phyloP scores from a whole-genome alignment of 495 filamentous ascomycete genomes.

The Mytilinidion resinicola region DNA sequence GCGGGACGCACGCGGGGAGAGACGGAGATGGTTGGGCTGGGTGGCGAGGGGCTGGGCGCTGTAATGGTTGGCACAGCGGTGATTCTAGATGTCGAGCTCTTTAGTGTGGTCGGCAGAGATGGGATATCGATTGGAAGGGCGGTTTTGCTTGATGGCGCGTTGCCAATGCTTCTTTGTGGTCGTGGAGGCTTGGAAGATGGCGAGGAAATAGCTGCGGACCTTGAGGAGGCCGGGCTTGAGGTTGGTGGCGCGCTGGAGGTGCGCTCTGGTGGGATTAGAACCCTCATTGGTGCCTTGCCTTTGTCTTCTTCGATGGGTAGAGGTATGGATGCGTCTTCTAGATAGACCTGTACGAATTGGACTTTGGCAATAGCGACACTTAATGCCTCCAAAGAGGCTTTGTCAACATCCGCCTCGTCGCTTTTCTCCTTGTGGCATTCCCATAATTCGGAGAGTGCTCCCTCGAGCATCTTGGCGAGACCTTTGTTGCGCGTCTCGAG shows the following conservation, averaged over 20 bases:
- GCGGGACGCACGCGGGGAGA: conserved; percentile 44
- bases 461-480: conserved; percentile 67
- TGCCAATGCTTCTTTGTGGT: not conserved
- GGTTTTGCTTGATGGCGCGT: not conserved
- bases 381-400: conserved; percentile 40
- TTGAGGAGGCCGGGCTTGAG: not conserved
- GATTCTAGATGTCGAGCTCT: not conserved
- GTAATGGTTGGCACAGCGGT: conserved; percentile 1
- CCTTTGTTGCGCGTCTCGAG: conserved; percentile 65
- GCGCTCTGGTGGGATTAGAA: conserved; percentile 10
- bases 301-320: conserved; percentile 34
- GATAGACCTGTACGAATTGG: conserved; percentile 69
- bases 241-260: conserved; percentile 14
- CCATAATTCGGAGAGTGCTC: conserved; percentile 63
- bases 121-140: not conserved
- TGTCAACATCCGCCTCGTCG: conserved; percentile 19
- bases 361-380: conserved; percentile 64
- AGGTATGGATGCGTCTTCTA: conserved; percentile 58
- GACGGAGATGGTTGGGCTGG: conserved; percentile 4
- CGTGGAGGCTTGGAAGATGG: no score
- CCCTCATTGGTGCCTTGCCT: conserved; percentile 1
- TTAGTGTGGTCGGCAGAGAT: not conserved
- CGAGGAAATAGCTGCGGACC: not conserved
- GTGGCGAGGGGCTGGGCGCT: conserved; percentile 1
- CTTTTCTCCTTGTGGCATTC: conserved; percentile 37